Base-by-base conservation (phyloP, 73 alveolate species). In the Paramecium biaurelia region DNA sequence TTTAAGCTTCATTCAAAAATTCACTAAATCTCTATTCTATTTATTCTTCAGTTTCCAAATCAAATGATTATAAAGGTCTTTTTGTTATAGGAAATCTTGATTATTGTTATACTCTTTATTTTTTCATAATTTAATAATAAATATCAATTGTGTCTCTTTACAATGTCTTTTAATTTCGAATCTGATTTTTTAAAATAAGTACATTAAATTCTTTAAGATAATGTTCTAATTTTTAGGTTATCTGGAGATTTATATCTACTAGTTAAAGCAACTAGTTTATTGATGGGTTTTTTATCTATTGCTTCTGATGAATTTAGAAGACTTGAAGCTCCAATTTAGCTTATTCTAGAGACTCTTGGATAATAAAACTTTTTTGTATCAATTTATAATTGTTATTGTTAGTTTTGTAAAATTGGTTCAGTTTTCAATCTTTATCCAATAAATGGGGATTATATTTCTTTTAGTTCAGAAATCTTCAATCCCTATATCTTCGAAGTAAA, bases 201-300 rank as follows among this genome's bases (percentile, higher is more conserved):
- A 37, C 87, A 14, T 41, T 74, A 14, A 28, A 74, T 28, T 74
- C 87, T 32, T 37, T 74, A 35, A 74, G 87, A 74, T 34, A 74
- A 37, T 23, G 87, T 41, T n/a, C 87, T 74, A 14, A 37, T 34
- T 35, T 74, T 74, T 18, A 30, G 67, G 12, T 74, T 30, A 26
- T 63, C 68, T 63, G 84, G 84, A 63, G 84, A 63, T n/a, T 41
- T 74, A 14, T 34, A 28, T 74, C 67, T 74, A n/a, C 58, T 35
- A n/a, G 68, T 74, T 11, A 74, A 24, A 41, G 87, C 63, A 12
- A 2, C 63, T 37, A 74, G 12, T 74, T 74, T 41, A 37, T 18
- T 53, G 34, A 12, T 6, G 7, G 21, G n/a, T 5, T 34, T 74
- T 68, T 74, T 41, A 34, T 74, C 67, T 20, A 14, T 14, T n/a